These are phyloP conservation scores for Tulasnella sp. DNA, from an alignment of 768 basidiomycete genomes.

Conservation along the genomic window DNA sequence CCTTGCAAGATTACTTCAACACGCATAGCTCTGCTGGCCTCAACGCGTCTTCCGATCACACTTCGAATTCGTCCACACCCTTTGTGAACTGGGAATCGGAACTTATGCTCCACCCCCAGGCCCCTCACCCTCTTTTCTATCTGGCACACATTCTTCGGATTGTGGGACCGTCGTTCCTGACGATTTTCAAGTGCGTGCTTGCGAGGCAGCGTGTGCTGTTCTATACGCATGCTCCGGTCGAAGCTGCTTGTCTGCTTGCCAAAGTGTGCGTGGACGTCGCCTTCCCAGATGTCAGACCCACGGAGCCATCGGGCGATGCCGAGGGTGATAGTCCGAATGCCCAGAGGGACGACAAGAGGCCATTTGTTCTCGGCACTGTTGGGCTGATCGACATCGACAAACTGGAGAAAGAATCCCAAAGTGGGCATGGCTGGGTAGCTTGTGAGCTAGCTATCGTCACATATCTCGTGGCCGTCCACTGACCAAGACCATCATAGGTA, in stretches of 20 bases:
- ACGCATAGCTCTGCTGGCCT: too few relatives aligned
- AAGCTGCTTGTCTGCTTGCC: constrained; percentile 61
- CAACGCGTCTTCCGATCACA: constrained; percentile 15
- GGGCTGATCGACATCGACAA: constrained; percentile 61
- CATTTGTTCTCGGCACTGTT: constrained; percentile 62
- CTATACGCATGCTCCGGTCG: constrained; percentile 67
- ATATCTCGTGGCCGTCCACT: too few relatives aligned
- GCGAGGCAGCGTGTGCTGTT: constrained; percentile 65
- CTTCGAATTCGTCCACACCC: constrained; percentile 22
- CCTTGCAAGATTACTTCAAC: constrained; percentile 40
- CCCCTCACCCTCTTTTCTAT: constrained; percentile 46
- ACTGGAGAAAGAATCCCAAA: constrained; percentile 42
- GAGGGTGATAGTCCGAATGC: constrained; percentile 13
- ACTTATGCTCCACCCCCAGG: background rate
- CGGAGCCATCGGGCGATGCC: constrained; percentile 12
- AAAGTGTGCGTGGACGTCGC: constrained; percentile 25
- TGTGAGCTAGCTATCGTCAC: constrained; percentile 34
- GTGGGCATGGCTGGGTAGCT: constrained; percentile 69
- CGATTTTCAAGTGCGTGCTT: constrained; percentile 67
- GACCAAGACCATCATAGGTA: constrained; percentile 40
- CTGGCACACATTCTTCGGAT: constrained; percentile 65
- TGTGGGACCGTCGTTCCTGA: constrained; percentile 65
- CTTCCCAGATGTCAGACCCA: constrained; percentile 8
- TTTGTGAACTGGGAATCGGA: constrained; percentile 19
- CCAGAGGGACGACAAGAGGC: constrained; percentile 2